phyloP scores from a whole-genome alignment of 768 basidiomycete genomes.

The Dacryopinax primogenitus region DNA sequence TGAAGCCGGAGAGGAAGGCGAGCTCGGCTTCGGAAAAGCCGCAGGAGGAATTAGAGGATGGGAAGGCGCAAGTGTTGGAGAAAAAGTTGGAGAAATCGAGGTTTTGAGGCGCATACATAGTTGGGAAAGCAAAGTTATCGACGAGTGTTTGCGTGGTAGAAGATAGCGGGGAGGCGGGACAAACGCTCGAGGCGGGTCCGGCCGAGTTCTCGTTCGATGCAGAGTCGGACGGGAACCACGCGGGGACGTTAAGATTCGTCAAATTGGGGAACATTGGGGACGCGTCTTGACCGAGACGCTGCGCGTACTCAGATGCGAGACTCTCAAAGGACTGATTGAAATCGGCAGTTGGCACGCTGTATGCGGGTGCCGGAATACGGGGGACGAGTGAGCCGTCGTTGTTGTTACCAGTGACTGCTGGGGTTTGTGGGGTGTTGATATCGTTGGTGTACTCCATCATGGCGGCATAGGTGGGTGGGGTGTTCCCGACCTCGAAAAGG shows the following conservation, averaged over 20 bases:
- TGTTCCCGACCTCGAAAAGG: background rate
- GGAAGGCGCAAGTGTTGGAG: background rate
- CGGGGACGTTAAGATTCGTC: background rate
- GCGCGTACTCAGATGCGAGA: background rate
- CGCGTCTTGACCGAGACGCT: background rate
- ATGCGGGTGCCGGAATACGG: constrained; percentile 5
- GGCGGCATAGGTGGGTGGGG: constrained; percentile 4
- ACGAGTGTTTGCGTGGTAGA: constrained; percentile 3
- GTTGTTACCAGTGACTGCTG: constrained; percentile 7
- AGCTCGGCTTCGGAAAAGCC: background rate
- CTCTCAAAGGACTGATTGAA: background rate
- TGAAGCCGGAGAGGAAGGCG: background rate
- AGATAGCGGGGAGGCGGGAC: background rate
- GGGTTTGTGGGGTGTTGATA: background rate
- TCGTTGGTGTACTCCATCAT: background rate
- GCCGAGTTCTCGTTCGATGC: background rate
- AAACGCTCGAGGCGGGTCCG: background rate
- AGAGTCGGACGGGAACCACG: background rate
- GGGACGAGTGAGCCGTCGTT: constrained; percentile 5
- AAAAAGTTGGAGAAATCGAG: background rate
- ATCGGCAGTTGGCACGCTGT: constrained; percentile 2
- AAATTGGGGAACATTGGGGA: background rate
- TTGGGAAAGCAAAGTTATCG: constrained; percentile 1
- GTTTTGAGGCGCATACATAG: background rate
- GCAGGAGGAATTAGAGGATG: background rate